phyloP scores from a whole-genome alignment of 1,284 basidiomycete species.

The Boletus austroedulis region DNA sequence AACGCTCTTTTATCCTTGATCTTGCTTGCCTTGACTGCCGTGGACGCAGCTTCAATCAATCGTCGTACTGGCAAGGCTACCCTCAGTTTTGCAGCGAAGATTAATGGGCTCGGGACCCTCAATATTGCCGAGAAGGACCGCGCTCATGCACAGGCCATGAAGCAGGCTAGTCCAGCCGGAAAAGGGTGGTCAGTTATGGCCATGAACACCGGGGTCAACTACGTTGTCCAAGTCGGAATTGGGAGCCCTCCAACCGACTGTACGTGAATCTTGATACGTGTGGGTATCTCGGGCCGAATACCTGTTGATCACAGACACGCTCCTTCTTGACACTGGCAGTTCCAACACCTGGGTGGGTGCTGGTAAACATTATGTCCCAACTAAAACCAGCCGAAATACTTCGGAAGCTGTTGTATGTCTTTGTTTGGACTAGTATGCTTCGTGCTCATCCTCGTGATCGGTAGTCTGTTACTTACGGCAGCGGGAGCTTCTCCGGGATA shows the following conservation, averaged over 20 bases:
- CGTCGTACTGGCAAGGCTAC: not conserved
- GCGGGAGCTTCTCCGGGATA: conserved; percentile 49
- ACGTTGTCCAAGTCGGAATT: conserved; percentile 40
- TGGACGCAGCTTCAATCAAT: not conserved
- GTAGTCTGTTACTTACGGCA: conserved; percentile 47
- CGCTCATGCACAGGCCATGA: conserved; percentile 17
- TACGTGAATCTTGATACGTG: conserved; percentile 18
- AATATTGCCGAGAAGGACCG: conserved; percentile 16
- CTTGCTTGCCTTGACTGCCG: not conserved
- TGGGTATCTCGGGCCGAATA: not conserved
- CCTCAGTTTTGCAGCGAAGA: conserved; percentile 6
- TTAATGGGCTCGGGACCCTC: conserved; percentile 1
- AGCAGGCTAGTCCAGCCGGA: not conserved
- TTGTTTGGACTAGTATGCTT: too few species aligned
- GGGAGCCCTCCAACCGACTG: conserved; percentile 45
- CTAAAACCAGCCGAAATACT: conserved; percentile 44
- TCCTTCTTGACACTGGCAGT: conserved; percentile 37
- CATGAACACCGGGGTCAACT: conserved; percentile 25
- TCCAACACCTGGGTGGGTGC: conserved; percentile 41
- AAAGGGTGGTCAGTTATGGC: conserved; percentile 14
- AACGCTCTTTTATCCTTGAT: not conserved
- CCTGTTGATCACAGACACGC: conserved; percentile 21
- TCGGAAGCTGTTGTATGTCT: conserved; percentile 39
- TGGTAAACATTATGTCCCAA: conserved; percentile 36
- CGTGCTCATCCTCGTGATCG: not conserved